These are phyloP conservation scores for Aspergillus fumigatus DNA, from an alignment of 2,329 filamentous ascomycete species.

Conservation along the genomic window DNA sequence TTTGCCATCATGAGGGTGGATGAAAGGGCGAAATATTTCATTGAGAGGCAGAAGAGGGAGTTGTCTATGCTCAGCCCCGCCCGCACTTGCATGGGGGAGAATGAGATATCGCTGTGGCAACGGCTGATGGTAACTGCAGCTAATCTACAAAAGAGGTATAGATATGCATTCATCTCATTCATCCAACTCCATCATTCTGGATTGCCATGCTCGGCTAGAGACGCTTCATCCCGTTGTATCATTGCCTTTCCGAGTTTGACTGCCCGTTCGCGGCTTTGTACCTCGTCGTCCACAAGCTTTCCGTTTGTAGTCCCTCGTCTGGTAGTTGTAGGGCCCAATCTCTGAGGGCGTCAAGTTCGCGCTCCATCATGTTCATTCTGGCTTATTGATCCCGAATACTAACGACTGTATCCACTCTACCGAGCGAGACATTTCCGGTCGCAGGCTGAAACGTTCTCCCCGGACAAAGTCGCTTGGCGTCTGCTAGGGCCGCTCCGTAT, in stretches of 20 bases:
- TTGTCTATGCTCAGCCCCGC: neutral
- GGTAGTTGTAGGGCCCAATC: neutral
- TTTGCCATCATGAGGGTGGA: neutral
- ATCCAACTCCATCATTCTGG: neutral
- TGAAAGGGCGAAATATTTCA: neutral
- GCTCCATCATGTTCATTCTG: neutral
- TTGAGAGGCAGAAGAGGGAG: neutral
- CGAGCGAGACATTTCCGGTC: neutral
- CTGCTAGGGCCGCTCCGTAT: neutral
- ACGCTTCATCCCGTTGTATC: neutral
- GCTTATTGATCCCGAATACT: neutral
- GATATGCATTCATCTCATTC: neutral
- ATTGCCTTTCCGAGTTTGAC: neutral
- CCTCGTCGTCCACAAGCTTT: neutral
- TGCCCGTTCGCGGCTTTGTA: neutral
- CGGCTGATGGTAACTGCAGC: neutral
- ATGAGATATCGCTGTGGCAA: neutral
- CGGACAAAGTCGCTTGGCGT: neutral
- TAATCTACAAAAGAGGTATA: neutral
- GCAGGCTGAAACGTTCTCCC: neutral
- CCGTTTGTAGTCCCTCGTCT: neutral
- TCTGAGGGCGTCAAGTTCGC: neutral
- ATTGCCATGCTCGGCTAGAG: neutral
- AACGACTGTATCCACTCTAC: neutral
- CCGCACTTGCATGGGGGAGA: neutral